Percentiles rank a stretch among this genome's conserved stretches.
phyloP scores from a whole-genome alignment of 768 basidiomycete species.

The Panellus pusillus region DNA sequence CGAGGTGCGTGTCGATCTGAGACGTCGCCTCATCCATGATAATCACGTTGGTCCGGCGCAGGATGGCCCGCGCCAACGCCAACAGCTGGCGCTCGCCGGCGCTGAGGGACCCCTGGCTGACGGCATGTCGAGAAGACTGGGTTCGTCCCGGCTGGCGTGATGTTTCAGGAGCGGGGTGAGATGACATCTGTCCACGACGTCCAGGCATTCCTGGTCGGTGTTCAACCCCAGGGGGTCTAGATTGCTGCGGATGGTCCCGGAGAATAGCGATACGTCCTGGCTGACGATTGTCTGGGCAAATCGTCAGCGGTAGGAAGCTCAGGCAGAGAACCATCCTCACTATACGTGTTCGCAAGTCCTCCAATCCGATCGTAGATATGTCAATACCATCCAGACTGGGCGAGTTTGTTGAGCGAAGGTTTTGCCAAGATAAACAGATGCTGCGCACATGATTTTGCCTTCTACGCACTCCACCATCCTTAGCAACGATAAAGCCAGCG shows the following conservation, averaged over 20 bases:
- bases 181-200: constrained; percentile 67
- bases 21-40: constrained; percentile 82
- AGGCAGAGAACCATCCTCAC: constrained; percentile 35
- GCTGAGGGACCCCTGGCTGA: constrained; percentile 66
- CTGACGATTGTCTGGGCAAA: constrained; percentile 62
- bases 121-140: constrained; percentile 54
- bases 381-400: constrained; percentile 69
- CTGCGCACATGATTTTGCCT: constrained; percentile 57
- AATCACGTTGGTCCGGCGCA: constrained; percentile 64
- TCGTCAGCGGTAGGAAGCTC: background rate
- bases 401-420: background rate
- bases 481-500: constrained; percentile 56
- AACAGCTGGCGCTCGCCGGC: constrained; percentile 80
- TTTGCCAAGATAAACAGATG: background rate
- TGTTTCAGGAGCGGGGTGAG: constrained; percentile 46
- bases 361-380: constrained; percentile 63
- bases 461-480: constrained; percentile 60
- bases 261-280: constrained; percentile 74
- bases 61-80: constrained; percentile 66
- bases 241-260: constrained; percentile 72
- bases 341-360: constrained; percentile 64
- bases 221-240: constrained; percentile 66
- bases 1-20: constrained; percentile 68
- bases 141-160: constrained; percentile 30
- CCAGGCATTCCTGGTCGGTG: constrained; percentile 60